Percentiles rank a stretch among this genome's conserved stretches.
Evolutionary conservation across 2,329 filamentous ascomycete species (phyloP).

Genomic region (Geosmithia morbida): DNA sequence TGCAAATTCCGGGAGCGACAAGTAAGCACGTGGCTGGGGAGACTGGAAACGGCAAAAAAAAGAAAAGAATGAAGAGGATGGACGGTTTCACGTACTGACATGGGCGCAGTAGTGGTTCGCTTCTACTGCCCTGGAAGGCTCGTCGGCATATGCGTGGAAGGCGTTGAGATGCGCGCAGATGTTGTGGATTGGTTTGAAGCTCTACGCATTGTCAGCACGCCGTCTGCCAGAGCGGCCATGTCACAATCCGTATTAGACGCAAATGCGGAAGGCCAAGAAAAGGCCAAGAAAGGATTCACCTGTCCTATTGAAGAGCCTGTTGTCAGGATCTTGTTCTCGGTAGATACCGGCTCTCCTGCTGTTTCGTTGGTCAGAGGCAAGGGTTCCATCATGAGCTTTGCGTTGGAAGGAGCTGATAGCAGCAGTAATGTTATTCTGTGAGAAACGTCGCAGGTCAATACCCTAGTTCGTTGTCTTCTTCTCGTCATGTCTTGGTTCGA

Average conservation of each 20-base stretch:
- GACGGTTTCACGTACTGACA: conserved; percentile 26
- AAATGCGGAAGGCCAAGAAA: no score
- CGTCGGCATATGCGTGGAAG: conserved; percentile 71
- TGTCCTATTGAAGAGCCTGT: conserved; percentile 46
- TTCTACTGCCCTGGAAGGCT: conserved; percentile 55
- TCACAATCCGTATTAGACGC: no score
- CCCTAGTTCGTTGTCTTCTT: no score
- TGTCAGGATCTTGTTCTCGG: conserved; percentile 43
- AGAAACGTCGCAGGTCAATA: no score
- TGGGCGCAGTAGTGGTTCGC: conserved; percentile 79
- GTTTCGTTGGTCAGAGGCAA: neutral
- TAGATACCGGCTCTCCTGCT: conserved; percentile 23
- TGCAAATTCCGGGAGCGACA: no score
- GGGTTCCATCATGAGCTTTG: neutral
- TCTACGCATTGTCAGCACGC: conserved; percentile 18
- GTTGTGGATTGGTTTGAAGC: conserved; percentile 56
- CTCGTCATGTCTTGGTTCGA: no score
- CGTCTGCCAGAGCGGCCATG: no score
- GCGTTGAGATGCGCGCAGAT: conserved; percentile 76
- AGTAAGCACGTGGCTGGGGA: no score
- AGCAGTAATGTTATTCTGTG: no score
- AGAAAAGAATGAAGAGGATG: neutral
- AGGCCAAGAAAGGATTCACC: conserved; percentile 13
- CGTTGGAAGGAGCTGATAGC: neutral
- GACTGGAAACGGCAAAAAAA: no score